These are phyloP conservation scores for Chrysoporthe austroafricana DNA, from an alignment of 2,329 filamentous ascomycete species.

Conservation along the genomic window DNA sequence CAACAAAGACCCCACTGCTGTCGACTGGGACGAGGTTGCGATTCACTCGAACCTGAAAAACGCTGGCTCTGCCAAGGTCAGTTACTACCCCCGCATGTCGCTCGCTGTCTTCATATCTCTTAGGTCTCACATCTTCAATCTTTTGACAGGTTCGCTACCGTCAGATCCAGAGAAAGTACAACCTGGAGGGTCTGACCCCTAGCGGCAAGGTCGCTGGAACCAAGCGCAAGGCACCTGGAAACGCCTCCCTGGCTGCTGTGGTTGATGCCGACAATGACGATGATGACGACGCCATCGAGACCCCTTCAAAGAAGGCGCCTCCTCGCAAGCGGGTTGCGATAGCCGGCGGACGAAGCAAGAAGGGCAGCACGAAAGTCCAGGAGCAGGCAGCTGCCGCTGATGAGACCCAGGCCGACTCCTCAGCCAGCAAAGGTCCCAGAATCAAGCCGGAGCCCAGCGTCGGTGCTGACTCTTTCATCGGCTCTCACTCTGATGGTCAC, in stretches of 20 bases:
- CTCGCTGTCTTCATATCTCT: too few species aligned
- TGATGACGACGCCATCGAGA: constrained; percentile 6
- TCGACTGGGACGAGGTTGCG: constrained; percentile 20
- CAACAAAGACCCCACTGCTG: background rate
- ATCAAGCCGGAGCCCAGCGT: background rate
- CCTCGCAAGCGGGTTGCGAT: constrained; percentile 10
- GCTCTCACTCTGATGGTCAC: too few species aligned
- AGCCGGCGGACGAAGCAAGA: background rate
- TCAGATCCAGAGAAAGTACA: constrained; percentile 22
- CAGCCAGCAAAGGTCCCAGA: background rate
- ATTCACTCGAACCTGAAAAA: constrained; percentile 24
- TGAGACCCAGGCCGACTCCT: background rate
- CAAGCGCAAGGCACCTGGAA: constrained; percentile 6
- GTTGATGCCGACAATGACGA: constrained; percentile 2
- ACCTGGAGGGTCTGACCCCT: background rate
- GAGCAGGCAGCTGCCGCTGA: background rate
- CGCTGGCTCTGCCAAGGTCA: constrained; percentile 19
- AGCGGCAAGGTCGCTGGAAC: background rate
- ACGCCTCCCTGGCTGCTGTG: background rate
- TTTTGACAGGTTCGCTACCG: constrained; percentile 22
- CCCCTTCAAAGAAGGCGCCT: constrained; percentile 1
- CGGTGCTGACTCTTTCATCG: background rate
- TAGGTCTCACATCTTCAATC: background rate
- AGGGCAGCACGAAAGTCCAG: background rate
- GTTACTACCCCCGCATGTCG: background rate